A percentile compares a stretch with the other conserved stretches of the same genome.
phyloP scores from a whole-genome alignment of 305 asterid genomes.

The Fraxinus platypoda region DNA sequence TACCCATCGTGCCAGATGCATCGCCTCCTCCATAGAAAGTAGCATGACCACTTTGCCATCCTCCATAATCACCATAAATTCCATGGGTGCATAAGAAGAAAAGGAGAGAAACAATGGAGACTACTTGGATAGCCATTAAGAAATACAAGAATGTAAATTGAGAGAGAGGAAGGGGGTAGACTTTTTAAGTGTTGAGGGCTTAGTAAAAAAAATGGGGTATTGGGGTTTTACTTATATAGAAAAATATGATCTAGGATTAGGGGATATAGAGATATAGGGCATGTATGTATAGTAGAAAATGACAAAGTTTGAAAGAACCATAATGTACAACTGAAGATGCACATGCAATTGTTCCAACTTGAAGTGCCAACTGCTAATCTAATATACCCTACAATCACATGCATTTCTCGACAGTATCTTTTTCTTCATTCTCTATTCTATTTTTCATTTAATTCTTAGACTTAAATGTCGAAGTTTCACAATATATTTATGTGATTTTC shows the following conservation, averaged over 20 bases:
- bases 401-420: background rate
- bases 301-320: background rate
- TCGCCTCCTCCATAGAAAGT: constrained; percentile 37
- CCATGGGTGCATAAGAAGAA: constrained; percentile 4
- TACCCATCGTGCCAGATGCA: constrained; percentile 39
- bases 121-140: background rate
- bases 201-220: background rate
- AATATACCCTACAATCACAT: background rate
- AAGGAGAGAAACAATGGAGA: background rate
- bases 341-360: background rate
- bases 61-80: constrained; percentile 28
- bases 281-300: background rate
- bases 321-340: background rate
- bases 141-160: background rate
- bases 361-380: background rate
- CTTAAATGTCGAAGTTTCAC: background rate
- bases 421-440: background rate
- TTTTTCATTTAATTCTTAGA: background rate
- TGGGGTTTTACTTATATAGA: background rate
- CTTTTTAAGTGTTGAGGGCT: background rate
- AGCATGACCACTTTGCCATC: constrained; percentile 37
- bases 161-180: background rate
- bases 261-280: background rate
- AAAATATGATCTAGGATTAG: background rate
- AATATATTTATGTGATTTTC: background rate